These are phyloP conservation scores for Termitomyces sp. DNA, from an alignment of 768 basidiomycete species.

Conservation along the genomic window DNA sequence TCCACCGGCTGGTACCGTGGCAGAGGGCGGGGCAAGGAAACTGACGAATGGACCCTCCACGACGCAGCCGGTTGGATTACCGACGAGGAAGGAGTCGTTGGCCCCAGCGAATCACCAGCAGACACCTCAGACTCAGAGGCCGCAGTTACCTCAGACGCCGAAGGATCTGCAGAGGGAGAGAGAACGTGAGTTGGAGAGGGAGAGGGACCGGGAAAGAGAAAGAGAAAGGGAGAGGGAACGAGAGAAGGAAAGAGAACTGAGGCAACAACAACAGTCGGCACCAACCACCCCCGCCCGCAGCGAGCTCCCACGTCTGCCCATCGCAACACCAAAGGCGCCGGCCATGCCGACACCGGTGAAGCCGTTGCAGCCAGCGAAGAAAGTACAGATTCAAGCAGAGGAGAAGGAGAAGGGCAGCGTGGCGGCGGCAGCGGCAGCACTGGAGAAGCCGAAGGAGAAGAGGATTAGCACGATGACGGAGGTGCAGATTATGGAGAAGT, in stretches of 20 bases:
- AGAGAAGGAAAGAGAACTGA: conserved; percentile 28
- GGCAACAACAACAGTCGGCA: conserved; percentile 18
- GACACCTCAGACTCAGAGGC: conserved; percentile 6
- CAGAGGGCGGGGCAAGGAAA: conserved; percentile 62
- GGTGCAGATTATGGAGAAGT: conserved; percentile 97
- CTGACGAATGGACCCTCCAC: conserved; percentile 51
- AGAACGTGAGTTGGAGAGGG: conserved; percentile 16
- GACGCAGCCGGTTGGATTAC: conserved; percentile 26
- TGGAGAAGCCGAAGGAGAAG: conserved; percentile 78
- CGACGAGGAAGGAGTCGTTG: conserved; percentile 51
- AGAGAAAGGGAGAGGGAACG: conserved; percentile 26
- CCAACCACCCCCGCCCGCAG: conserved; percentile 17
- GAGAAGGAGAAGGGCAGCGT: conserved; percentile 48
- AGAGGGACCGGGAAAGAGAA: conserved; percentile 21
- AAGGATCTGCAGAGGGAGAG: conserved; percentile 37
- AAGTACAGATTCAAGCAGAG: conserved; percentile 57
- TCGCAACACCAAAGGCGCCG: conserved; percentile 38
- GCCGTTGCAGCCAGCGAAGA: conserved; percentile 74
- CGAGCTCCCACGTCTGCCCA: conserved; percentile 29
- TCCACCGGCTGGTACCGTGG: conserved; percentile 36
- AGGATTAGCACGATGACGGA: conserved; percentile 96
- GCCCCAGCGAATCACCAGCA: conserved; percentile 23
- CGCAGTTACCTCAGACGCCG: conserved; percentile 16
- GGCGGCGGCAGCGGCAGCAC: conserved; percentile 67
- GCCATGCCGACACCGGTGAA: conserved; percentile 62